Percentiles rank a stretch among this genome's conserved stretches.
Conservation (phyloP, 1,139 yeast genomes). For the Pneumocystis sp. region DNA sequence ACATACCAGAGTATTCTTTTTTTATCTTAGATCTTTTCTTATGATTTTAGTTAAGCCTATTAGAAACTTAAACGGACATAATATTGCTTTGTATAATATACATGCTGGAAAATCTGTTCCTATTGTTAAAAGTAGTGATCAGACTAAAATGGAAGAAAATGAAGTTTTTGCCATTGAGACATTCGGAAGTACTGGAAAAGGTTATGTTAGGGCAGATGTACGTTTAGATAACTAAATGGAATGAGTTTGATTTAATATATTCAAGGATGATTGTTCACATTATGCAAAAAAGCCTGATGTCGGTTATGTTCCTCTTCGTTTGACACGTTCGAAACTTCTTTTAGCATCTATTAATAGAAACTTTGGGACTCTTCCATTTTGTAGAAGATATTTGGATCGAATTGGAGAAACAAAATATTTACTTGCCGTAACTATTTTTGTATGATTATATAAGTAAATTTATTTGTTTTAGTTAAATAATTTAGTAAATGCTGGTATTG, state of each 20-base stretch:
- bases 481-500: conserved; percentile 70
- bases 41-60: conserved; percentile 49
- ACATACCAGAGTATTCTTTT: conserved; percentile 35
- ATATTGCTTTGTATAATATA: conserved; percentile 63
- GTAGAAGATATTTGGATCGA: conserved; percentile 86
- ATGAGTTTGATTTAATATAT: neutral
- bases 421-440: conserved; percentile 35
- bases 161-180: conserved; percentile 97
- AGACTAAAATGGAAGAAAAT: conserved; percentile 97
- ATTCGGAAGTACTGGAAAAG: conserved; percentile 92
- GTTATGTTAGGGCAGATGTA: conserved; percentile 55
- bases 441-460: neutral
- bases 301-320: conserved; percentile 37
- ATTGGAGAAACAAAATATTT: conserved; percentile 84
- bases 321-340: conserved; percentile 53
- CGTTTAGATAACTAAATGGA: neutral
- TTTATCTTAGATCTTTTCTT: neutral
- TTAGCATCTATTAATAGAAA: conserved; percentile 54
- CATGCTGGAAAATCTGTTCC: conserved; percentile 97
- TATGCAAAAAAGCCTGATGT: conserved; percentile 45
- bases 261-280: conserved; percentile 77
- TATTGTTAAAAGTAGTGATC: conserved; percentile 81
- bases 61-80: conserved; percentile 87
- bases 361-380: conserved; percentile 92
- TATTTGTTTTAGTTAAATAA: conserved; percentile 35